These are phyloP conservation scores for Turritis glabra DNA, from an alignment of 345 rosid species.

Conservation along the genomic window DNA sequence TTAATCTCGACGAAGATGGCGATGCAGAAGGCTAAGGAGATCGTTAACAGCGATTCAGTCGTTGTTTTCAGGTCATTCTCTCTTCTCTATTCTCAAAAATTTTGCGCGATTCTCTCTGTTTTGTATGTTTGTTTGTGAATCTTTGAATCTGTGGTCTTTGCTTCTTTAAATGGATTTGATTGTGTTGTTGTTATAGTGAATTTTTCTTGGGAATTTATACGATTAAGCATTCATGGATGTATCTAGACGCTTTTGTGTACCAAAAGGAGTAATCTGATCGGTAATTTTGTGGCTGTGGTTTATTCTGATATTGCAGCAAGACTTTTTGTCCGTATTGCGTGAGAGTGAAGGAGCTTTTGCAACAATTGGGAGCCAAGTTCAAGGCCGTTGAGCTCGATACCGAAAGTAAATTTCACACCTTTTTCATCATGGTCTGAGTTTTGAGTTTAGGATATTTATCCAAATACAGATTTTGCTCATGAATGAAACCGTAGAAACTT, in stretches of 20 bases:
- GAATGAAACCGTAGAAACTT: background rate
- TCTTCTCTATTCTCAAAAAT: background rate
- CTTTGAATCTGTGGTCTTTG: background rate
- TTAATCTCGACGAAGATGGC: constrained; percentile 46
- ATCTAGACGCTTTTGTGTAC: constrained; percentile 25
- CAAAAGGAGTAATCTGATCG: background rate
- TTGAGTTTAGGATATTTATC: background rate
- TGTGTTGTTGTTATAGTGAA: background rate
- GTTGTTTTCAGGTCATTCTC: constrained; percentile 76
- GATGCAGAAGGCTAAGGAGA: constrained; percentile 57
- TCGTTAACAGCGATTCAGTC: constrained; percentile 57
- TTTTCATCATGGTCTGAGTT: background rate
- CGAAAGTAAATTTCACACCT: constrained; percentile 47
- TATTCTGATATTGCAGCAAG: constrained; percentile 51
- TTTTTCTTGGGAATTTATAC: background rate
- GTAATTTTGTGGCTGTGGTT: background rate
- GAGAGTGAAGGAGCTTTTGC: constrained; percentile 62
- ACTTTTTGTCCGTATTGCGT: constrained; percentile 66
- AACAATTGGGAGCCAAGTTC: constrained; percentile 54
- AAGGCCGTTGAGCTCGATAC: constrained; percentile 59
- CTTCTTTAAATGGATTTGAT: background rate
- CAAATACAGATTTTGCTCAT: background rate
- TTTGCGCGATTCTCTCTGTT: background rate
- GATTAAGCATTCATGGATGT: constrained; percentile 13
- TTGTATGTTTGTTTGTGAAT: background rate